Evolutionary conservation across 2,329 filamentous ascomycete genomes (phyloP).

Genomic region (Fusarium haematococcum): DNA sequence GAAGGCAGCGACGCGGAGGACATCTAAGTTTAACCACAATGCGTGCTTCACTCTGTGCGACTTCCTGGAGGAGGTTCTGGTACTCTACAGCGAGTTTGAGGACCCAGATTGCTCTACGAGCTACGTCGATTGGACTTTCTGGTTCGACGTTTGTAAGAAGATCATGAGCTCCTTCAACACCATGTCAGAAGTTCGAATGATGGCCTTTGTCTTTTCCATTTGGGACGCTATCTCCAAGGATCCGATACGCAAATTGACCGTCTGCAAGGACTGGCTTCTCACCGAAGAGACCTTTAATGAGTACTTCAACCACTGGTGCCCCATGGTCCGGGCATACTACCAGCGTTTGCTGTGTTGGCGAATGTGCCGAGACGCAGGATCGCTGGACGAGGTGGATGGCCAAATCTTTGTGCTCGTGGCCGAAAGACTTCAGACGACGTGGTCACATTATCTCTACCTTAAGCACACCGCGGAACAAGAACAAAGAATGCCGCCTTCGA

Average conservation of each 20-base stretch:
- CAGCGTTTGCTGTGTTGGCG: slow-evolving; percentile 93
- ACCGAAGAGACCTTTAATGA: slow-evolving; percentile 80
- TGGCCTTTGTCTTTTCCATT: slow-evolving; percentile 82
- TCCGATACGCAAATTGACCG: slow-evolving; percentile 72
- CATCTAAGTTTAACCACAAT: slow-evolving; percentile 83
- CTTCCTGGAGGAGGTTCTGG: slow-evolving; percentile 84
- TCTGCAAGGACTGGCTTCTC: slow-evolving; percentile 83
- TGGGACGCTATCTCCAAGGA: slow-evolving; percentile 81
- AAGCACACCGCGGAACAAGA: slow-evolving; percentile 72
- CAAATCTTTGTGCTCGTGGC: slow-evolving; percentile 77
- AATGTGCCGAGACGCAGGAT: slow-evolving; percentile 80
- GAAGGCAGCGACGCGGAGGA: slow-evolving; percentile 79
- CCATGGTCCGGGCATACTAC: slow-evolving; percentile 93
- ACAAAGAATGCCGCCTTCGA: slow-evolving; percentile 72
- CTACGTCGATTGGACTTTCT: slow-evolving; percentile 84
- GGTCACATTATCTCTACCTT: slow-evolving; percentile 83
- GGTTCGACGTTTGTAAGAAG: slow-evolving; percentile 82
- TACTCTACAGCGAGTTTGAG: slow-evolving; percentile 67
- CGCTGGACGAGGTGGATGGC: slow-evolving; percentile 72
- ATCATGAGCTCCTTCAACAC: slow-evolving; percentile 89
- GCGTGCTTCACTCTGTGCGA: slow-evolving; percentile 93
- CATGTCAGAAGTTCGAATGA: slow-evolving; percentile 87
- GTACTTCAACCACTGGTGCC: slow-evolving; percentile 94
- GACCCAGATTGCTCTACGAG: slow-evolving; percentile 52
- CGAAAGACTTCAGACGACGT: slow-evolving; percentile 76